Base-by-base conservation (phyloP, 2,329 filamentous ascomycete genomes). In the Cladosporium colombiae region DNA sequence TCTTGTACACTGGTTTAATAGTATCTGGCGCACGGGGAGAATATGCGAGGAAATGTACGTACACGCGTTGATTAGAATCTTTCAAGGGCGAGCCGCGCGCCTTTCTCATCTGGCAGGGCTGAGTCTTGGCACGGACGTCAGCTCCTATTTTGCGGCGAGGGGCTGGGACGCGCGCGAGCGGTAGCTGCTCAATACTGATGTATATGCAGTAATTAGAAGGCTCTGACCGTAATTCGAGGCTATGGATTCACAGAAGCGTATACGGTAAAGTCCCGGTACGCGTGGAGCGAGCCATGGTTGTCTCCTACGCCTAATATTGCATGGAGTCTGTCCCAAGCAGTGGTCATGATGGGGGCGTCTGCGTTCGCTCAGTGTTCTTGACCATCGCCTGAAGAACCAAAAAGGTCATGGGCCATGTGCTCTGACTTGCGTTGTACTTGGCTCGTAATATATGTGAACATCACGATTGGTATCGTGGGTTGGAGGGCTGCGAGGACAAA, bases 111-210 rank as follows among this genome's bases (percentile, higher is more conserved):
- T 21, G n/a, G 40, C n/a, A 53, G 27, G 50, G 50, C 50, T n/a
- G 50, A 37, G 31, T 35, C 55, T 57, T 57, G 55, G 55, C 55
- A 27, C 33, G 55, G 55, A 57, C 55, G 31, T 57, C 55, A 57
- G 55, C 55, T 57, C 55, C 55, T 33, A 27, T 14, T 57, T 40
- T 57, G 55, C 33, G 33, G 31, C 18, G 31, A 25, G 49, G 23
- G 23, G 49, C 27, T 52, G n/a, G 23, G 31, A 57, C 40, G 21
- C 3, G 55, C 55, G 5, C 40, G n/a, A 46, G 40, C n/a, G 8
- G 40, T 3, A 46, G 8, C 40, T 7, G 13, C n/a, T 13, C n/a
- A 46, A 46, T 46, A 3, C 5, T 46, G n/a, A 46, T 46, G n/a
- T 23, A 8, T 46, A 23, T 46, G 40, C 40, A 46, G 40, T 46